A percentile compares a stretch with the other conserved stretches of the same genome.
Evolutionary conservation across 2,329 filamentous ascomycete species (phyloP).

Genomic region (Calonectria pauciramosa): DNA sequence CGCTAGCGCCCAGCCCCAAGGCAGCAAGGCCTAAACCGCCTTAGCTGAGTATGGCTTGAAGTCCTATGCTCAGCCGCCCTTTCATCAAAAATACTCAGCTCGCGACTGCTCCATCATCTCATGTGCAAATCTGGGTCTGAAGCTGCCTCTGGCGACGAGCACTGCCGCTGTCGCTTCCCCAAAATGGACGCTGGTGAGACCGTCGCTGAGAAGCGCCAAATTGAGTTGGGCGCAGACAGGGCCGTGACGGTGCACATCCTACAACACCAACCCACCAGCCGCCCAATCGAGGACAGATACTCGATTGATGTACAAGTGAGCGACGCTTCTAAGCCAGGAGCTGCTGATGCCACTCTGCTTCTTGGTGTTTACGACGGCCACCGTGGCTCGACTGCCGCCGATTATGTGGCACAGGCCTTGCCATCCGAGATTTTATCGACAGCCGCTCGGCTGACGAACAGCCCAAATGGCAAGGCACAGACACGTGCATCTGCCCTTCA

Average conservation of each 20-base stretch:
- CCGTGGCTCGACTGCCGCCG: conserved; percentile 12
- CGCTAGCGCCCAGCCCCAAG: neutral
- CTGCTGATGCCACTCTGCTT: neutral
- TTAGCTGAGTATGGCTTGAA: neutral
- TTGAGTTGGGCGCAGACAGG: neutral
- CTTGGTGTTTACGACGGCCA: conserved; percentile 20
- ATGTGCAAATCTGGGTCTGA: neutral
- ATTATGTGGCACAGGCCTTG: neutral
- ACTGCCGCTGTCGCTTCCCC: neutral
- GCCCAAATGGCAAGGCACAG: neutral
- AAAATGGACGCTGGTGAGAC: conserved; percentile 1
- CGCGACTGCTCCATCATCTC: neutral
- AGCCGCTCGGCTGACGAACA: neutral
- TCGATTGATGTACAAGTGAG: conserved; percentile 1
- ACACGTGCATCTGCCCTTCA: neutral
- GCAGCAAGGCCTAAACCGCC: neutral
- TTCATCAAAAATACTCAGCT: neutral
- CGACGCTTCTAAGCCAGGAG: neutral
- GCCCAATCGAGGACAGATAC: conserved; percentile 19
- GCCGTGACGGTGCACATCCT: conserved; percentile 3
- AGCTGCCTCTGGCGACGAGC: neutral
- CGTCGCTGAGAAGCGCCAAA: neutral
- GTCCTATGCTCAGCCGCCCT: neutral
- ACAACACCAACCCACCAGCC: conserved; percentile 12
- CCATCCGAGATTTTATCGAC: conserved; percentile 5